Conservation (phyloP, 495 filamentous ascomycete genomes). For the Xylaria flabelliformis region DNA sequence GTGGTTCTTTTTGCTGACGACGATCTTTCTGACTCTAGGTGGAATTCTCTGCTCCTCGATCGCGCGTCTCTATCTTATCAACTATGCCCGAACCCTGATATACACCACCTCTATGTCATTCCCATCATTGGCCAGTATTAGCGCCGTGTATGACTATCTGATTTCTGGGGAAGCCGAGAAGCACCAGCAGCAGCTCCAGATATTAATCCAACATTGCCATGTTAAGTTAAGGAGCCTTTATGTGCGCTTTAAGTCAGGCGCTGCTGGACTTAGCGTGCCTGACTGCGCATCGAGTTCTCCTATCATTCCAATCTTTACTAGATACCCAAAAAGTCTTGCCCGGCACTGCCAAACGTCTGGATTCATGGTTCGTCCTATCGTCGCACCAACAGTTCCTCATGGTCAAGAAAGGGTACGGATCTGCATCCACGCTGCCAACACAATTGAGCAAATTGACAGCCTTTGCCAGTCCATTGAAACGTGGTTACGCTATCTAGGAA, state of each 20-base stretch:
- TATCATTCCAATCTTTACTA: constrained; percentile 52
- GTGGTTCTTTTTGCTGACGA: background rate
- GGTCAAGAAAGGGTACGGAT: constrained; percentile 59
- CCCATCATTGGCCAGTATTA: constrained; percentile 58
- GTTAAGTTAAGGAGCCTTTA: constrained; percentile 30
- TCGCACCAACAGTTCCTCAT: constrained; percentile 61
- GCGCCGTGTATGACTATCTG: constrained; percentile 57
- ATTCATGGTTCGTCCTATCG: constrained; percentile 60
- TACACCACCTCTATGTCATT: constrained; percentile 67
- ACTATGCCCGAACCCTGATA: constrained; percentile 66
- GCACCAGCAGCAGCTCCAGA: constrained; percentile 35
- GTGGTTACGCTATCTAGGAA: constrained; percentile 42
- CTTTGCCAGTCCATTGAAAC: constrained; percentile 49
- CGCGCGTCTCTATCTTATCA: constrained; percentile 64
- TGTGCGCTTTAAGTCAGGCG: constrained; percentile 17
- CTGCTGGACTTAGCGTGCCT: constrained; percentile 35
- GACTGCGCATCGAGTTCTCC: constrained; percentile 41
- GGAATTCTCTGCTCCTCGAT: constrained; percentile 55
- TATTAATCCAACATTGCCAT: constrained; percentile 40
- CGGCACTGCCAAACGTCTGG: constrained; percentile 55
- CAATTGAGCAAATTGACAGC: constrained; percentile 48
- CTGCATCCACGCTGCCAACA: constrained; percentile 63
- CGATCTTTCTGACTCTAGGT: constrained; percentile 37
- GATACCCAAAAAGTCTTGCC: constrained; percentile 56
- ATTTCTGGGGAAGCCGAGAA: constrained; percentile 48